A percentile compares a stretch with the other conserved stretches of the same genome.
Evolutionary conservation across 108 stramenopile genomes (phyloP).

Genomic region (Nitzschia sp.): DNA sequence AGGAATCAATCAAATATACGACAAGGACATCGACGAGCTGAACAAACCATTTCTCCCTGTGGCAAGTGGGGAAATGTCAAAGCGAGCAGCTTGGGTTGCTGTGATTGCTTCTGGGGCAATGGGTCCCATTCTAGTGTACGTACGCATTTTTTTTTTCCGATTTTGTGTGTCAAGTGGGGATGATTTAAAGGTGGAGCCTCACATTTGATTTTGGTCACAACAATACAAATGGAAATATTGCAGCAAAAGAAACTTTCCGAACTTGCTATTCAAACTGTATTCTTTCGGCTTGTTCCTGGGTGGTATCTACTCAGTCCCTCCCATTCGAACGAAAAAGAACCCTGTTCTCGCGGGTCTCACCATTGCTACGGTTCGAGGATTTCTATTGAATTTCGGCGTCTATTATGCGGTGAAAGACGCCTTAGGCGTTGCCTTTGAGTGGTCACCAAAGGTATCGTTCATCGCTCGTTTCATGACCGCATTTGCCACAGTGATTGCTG

Average conservation of each 20-base stretch:
- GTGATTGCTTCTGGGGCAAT: conserved; percentile 61
- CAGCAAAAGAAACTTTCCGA: conserved; percentile 74
- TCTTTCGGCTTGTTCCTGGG: conserved; percentile 86
- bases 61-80: conserved; percentile 93
- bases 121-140: conserved; percentile 78
- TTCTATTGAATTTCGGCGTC: conserved; percentile 95
- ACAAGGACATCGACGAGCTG: conserved; percentile 92
- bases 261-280: conserved; percentile 86
- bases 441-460: conserved; percentile 93
- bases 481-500: conserved; percentile 93
- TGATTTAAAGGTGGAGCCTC: no score
- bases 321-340: conserved; percentile 89
- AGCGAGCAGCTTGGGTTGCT: conserved; percentile 75
- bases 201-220: no score
- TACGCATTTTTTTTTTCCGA: no score
- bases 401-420: conserved; percentile 97
- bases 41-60: conserved; percentile 97
- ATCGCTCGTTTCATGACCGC: conserved; percentile 95
- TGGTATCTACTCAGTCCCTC: conserved; percentile 92
- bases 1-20: conserved; percentile 97
- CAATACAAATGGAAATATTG: no score
- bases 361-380: conserved; percentile 94
- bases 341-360: conserved; percentile 90
- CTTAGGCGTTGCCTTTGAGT: conserved; percentile 82
- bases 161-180: no score